Percentiles rank a stretch among this genome's conserved stretches.
Evolutionary conservation across 345 rosid species (phyloP).

Genomic region (Lepidium aucheri): DNA sequence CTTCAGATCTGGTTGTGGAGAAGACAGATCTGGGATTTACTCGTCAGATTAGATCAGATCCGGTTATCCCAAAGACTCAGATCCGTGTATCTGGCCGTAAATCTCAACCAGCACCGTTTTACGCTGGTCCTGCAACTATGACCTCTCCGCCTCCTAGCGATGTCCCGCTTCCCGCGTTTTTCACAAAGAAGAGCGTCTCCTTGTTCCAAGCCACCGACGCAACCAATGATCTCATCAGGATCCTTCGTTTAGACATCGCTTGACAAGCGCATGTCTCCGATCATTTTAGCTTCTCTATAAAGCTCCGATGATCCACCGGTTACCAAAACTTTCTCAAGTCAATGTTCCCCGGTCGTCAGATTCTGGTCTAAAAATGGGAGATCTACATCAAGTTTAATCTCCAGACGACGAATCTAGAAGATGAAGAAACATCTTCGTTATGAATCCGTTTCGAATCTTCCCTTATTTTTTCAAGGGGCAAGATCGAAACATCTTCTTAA

Average conservation of each 20-base stretch:
- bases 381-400: neutral
- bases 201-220: conserved; percentile 28
- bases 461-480: conserved; percentile 90
- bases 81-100: conserved; percentile 25
- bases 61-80: conserved; percentile 16
- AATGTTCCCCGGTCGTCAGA: neutral
- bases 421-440: conserved; percentile 25
- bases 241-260: conserved; percentile 39
- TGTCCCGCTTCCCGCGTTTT: conserved; percentile 72
- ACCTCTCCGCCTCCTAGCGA: conserved; percentile 93
- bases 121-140: conserved; percentile 67
- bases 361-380: neutral
- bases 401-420: conserved; percentile 29
- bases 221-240: conserved; percentile 43
- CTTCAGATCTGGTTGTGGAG: neutral
- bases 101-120: conserved; percentile 30
- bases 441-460: conserved; percentile 31
- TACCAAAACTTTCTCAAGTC: neutral
- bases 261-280: neutral
- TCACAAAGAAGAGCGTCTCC: conserved; percentile 33
- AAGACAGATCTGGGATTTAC: conserved; percentile 32
- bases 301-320: neutral
- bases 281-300: neutral
- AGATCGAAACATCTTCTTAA: conserved; percentile 28
- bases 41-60: conserved; percentile 33